Percentiles rank a stretch among this genome's conserved stretches.
Conservation (phyloP, 441 rosid species). For the Biscutella laevigata region DNA sequence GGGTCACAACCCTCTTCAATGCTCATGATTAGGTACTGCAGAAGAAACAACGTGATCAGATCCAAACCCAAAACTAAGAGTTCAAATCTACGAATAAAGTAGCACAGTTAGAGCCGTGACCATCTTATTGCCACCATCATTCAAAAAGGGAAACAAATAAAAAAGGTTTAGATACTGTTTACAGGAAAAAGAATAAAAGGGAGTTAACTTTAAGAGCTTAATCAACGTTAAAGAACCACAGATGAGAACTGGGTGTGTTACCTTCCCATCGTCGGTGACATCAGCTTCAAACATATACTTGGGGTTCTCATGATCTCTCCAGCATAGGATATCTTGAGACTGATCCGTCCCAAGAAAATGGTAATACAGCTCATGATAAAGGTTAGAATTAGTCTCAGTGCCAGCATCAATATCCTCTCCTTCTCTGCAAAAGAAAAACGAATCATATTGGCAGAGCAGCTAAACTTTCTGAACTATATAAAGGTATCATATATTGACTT, state of each 20-base stretch:
- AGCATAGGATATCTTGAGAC: slow-evolving; percentile 81
- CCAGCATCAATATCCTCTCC: slow-evolving; percentile 85
- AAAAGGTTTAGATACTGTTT: not conserved
- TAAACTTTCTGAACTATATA: not conserved
- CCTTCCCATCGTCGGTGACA: slow-evolving; percentile 85
- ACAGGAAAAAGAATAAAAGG: not conserved
- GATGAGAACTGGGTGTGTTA: slow-evolving; percentile 14
- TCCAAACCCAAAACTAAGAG: not conserved
- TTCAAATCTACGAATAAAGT: not conserved
- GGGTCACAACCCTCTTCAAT: slow-evolving; percentile 69
- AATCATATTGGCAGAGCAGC: not conserved
- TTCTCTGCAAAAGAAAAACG: slow-evolving; percentile 39
- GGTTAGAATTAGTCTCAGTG: slow-evolving; percentile 76
- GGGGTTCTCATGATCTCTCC: slow-evolving; percentile 81
- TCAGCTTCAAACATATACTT: slow-evolving; percentile 42
- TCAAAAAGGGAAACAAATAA: not conserved
- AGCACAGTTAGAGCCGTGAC: not conserved
- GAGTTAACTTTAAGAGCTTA: not conserved
- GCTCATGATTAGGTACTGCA: slow-evolving; percentile 70
- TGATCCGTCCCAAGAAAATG: slow-evolving; percentile 82
- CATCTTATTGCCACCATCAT: too few species aligned
- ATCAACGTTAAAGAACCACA: not conserved
- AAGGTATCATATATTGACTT: slow-evolving; percentile 23
- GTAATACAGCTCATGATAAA: slow-evolving; percentile 66
- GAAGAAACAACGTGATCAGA: slow-evolving; percentile 2